phyloP scores from a whole-genome alignment of 805 yeast species.

The Saccharomycopsis malanga region DNA sequence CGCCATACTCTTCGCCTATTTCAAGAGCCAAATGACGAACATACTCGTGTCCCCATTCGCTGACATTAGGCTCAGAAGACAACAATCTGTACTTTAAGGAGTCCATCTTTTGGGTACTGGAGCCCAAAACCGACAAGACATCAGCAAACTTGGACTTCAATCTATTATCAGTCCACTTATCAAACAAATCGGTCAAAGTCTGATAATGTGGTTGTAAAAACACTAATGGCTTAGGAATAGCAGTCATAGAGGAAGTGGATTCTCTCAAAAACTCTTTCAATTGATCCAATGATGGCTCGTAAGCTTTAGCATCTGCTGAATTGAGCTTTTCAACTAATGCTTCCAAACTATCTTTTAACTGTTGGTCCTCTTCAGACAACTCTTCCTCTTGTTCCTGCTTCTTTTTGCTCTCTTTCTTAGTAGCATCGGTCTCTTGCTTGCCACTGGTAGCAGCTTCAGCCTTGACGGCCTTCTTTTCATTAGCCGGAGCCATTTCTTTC shows the following conservation, averaged over 20 bases:
- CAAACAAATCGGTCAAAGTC: slow-evolving; percentile 56
- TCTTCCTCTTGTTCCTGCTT: slow-evolving; percentile 58
- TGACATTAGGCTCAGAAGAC: slow-evolving; percentile 49
- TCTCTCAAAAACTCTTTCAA: slow-evolving; percentile 78
- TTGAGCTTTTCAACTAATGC: slow-evolving; percentile 72
- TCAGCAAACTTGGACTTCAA: slow-evolving; percentile 67
- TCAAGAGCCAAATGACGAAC: slow-evolving; percentile 93
- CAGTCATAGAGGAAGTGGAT: slow-evolving; percentile 97
- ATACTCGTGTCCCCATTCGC: slow-evolving; percentile 97
- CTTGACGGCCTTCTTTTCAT: background rate
- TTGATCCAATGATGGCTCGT: slow-evolving; percentile 54
- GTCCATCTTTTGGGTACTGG: slow-evolving; percentile 73
- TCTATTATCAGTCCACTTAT: slow-evolving; percentile 50
- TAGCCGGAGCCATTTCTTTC: slow-evolving; percentile 1
- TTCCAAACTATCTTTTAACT: slow-evolving; percentile 80
- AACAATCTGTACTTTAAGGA: slow-evolving; percentile 72
- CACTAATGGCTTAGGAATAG: slow-evolving; percentile 97
- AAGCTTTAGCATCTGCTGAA: slow-evolving; percentile 40
- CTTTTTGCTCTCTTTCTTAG: slow-evolving; percentile 21
- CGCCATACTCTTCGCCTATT: slow-evolving; percentile 81
- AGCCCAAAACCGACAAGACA: slow-evolving; percentile 82
- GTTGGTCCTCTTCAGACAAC: slow-evolving; percentile 87
- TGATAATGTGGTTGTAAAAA: slow-evolving; percentile 85
- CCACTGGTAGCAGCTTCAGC: background rate
- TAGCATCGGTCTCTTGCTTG: slow-evolving; percentile 1